Evolutionary conservation across 352 stramenopile genomes (phyloP).

Genomic region (Pythium monospermum): DNA sequence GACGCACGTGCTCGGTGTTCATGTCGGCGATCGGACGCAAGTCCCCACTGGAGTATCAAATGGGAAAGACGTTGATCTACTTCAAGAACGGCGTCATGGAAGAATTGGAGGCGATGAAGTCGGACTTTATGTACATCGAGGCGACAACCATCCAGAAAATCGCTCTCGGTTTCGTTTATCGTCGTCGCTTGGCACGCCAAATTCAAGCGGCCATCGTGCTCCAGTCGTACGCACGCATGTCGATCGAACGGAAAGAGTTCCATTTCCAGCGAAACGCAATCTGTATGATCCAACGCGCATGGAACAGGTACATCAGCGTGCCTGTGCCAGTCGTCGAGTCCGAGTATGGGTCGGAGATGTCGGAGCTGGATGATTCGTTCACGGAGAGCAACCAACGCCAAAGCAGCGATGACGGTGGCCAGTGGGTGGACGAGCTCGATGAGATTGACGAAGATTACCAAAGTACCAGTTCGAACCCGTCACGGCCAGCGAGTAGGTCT

Average conservation of each 20-base stretch:
- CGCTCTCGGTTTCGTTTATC: constrained; percentile 74
- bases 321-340: constrained; percentile 24
- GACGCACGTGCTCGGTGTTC: constrained; percentile 72
- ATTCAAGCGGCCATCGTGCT: constrained; percentile 66
- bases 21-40: constrained; percentile 81
- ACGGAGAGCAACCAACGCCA: constrained; percentile 30
- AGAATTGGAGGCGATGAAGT: constrained; percentile 91
- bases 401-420: constrained; percentile 21
- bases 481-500: constrained; percentile 26
- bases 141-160: constrained; percentile 84
- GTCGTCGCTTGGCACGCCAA: constrained; percentile 57
- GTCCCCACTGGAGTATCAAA: constrained; percentile 83
- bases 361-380: constrained; percentile 38
- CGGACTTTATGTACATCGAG: constrained; percentile 89
- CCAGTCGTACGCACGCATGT: constrained; percentile 80
- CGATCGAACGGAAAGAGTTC: constrained; percentile 68
- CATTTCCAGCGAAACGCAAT: constrained; percentile 62
- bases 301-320: constrained; percentile 45
- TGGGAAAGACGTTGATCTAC: constrained; percentile 94
- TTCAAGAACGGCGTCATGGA: constrained; percentile 95
- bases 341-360: constrained; percentile 24
- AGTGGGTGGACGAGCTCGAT: constrained; percentile 34
- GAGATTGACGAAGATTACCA: constrained; percentile 20
- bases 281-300: constrained; percentile 67
- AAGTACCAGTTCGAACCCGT: constrained; percentile 9